Conservation (phyloP, 2,329 filamentous ascomycete species). For the Sphaerostilbella broomeana region DNA sequence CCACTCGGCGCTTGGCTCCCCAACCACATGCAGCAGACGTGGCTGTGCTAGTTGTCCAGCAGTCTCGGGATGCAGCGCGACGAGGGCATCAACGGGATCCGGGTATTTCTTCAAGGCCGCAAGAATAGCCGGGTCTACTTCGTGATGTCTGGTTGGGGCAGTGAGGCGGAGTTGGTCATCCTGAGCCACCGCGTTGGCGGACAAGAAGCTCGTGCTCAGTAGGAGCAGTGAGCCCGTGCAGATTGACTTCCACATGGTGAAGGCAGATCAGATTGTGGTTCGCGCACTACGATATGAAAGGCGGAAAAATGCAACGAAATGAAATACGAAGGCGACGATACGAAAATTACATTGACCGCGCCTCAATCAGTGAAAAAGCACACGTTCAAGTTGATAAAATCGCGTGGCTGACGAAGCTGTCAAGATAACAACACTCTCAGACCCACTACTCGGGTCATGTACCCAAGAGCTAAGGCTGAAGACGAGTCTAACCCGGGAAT, state of each 20-base stretch:
- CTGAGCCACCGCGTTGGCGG: constrained; percentile 4
- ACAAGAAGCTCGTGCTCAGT: constrained; percentile 8
- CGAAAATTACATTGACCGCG: too few species aligned
- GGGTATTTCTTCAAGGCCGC: constrained; percentile 20
- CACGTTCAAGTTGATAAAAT: too few species aligned
- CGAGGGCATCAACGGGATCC: constrained; percentile 25
- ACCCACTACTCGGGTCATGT: too few species aligned
- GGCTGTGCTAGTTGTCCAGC: constrained; percentile 31
- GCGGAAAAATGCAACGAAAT: too few species aligned
- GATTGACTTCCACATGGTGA: constrained; percentile 5
- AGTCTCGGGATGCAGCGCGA: constrained; percentile 22
- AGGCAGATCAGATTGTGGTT: too few species aligned
- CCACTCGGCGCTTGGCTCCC: constrained; percentile 56
- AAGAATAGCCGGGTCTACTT: constrained; percentile 20
- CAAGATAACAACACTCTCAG: too few species aligned
- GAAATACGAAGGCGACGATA: too few species aligned
- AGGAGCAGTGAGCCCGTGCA: constrained; percentile 10
- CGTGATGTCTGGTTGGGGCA: constrained; percentile 1
- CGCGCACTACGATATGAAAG: too few species aligned
- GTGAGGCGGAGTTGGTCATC: constrained; percentile 15
- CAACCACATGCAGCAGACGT: constrained; percentile 57
- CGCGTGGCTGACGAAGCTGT: too few species aligned
- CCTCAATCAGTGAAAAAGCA: too few species aligned
- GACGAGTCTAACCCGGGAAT: too few species aligned
- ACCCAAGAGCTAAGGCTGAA: too few species aligned